Evolutionary conservation across 371 early-diverging fungal genomes (phyloP).

Genomic region (Mucor indicus): DNA sequence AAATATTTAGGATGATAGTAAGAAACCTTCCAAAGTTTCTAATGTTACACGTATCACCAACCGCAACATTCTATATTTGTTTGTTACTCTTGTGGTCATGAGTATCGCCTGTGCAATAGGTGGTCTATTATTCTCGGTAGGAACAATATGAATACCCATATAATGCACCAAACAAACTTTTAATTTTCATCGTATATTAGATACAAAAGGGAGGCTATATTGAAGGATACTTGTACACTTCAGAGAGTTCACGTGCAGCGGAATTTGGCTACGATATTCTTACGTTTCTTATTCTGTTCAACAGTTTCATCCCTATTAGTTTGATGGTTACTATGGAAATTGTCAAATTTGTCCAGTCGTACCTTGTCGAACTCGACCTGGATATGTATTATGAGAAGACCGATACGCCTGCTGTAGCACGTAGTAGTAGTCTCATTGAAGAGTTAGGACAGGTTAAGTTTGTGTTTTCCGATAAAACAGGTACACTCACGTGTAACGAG

Average conservation of each 20-base stretch:
- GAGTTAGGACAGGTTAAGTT: slow-evolving; percentile 91
- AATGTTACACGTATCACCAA: slow-evolving; percentile 87
- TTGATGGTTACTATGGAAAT: slow-evolving; percentile 92
- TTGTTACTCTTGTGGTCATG: slow-evolving; percentile 80
- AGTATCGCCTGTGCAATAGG: slow-evolving; percentile 82
- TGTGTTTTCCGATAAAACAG: slow-evolving; percentile 90
- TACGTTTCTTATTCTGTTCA: slow-evolving; percentile 86
- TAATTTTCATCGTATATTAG: too few relatives aligned
- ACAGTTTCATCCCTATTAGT: slow-evolving; percentile 90
- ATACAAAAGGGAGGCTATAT: slow-evolving; percentile 24
- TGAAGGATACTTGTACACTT: slow-evolving; percentile 40
- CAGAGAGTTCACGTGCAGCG: too few relatives aligned
- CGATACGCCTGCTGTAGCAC: slow-evolving; percentile 83
- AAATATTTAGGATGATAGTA: too few relatives aligned
- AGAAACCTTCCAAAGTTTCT: slow-evolving; percentile 46
- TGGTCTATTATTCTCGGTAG: too few relatives aligned
- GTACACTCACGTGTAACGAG: slow-evolving; percentile 94
- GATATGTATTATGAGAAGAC: slow-evolving; percentile 84
- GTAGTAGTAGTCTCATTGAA: slow-evolving; percentile 90
- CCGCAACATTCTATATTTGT: slow-evolving; percentile 88
- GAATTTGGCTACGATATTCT: slow-evolving; percentile 71
- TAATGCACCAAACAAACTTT: not conserved
- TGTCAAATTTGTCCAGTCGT: slow-evolving; percentile 80
- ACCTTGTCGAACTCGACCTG: slow-evolving; percentile 77
- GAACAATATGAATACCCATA: not conserved